These are phyloP conservation scores for Globisporangium nunn DNA, from an alignment of 352 stramenopile genomes.

Conservation along the genomic window DNA sequence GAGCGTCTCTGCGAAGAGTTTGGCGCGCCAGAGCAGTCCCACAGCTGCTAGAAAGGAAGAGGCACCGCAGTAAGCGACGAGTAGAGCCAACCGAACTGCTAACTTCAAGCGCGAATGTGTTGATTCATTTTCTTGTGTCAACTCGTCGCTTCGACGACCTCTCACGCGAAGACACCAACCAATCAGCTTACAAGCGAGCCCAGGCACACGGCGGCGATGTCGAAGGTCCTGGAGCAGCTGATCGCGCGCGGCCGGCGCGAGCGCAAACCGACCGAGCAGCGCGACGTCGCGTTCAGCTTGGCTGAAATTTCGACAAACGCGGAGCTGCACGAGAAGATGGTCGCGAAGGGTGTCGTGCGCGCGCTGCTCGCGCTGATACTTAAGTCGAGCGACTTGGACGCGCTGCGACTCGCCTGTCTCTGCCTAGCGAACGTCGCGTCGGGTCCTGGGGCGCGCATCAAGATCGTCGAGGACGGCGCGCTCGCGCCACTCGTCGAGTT, in stretches of 20 bases:
- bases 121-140: too few relatives aligned
- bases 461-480: conserved; percentile 93
- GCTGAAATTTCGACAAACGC: conserved; percentile 93
- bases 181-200: too few relatives aligned
- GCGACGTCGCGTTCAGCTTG: conserved; percentile 93
- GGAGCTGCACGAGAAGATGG: conserved; percentile 91
- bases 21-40: conserved; percentile 12
- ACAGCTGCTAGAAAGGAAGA: neutral
- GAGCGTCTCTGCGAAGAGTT: conserved; percentile 59
- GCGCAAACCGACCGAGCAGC: conserved; percentile 91
- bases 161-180: neutral
- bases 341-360: conserved; percentile 92
- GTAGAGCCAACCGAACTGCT: neutral
- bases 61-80: neutral
- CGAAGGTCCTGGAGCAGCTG: conserved; percentile 94
- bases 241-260: conserved; percentile 94
- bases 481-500: conserved; percentile 87
- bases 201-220: conserved; percentile 53
- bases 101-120: too few relatives aligned
- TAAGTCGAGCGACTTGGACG: conserved; percentile 90
- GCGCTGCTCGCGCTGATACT: conserved; percentile 89
- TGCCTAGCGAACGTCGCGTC: conserved; percentile 94
- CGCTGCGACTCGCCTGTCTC: conserved; percentile 90
- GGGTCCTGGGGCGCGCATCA: conserved; percentile 71
- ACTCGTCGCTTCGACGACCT: too few relatives aligned